phyloP scores from a whole-genome alignment of 257 asterid species.

The Handroanthus guayacan region DNA sequence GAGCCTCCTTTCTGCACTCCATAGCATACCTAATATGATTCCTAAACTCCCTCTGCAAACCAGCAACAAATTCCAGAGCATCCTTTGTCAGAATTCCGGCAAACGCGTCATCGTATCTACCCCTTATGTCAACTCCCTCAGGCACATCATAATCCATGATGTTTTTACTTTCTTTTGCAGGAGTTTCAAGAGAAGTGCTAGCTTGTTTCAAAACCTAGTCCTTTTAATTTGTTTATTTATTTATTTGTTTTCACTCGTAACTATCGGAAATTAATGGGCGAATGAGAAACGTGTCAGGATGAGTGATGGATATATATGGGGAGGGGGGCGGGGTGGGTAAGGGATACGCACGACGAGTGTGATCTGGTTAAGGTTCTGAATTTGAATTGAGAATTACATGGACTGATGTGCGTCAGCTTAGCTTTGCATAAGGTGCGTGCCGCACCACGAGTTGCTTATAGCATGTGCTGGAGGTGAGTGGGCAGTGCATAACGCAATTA shows the following conservation, averaged over 20 bases:
- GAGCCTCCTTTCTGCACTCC: conserved; percentile 78
- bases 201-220: conserved; percentile 66
- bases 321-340: background rate
- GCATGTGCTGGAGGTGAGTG: too few relatives aligned
- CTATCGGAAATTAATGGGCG: too few relatives aligned
- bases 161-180: conserved; percentile 35
- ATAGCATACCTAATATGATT: conserved; percentile 70
- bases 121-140: conserved; percentile 84
- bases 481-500: too few relatives aligned
- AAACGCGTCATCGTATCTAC: conserved; percentile 74
- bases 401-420: conserved; percentile 3
- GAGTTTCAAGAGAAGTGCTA: conserved; percentile 43
- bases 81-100: conserved; percentile 62
- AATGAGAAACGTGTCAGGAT: background rate
- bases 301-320: background rate
- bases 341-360: background rate
- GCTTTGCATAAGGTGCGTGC: background rate
- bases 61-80: conserved; percentile 77
- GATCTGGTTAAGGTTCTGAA: background rate
- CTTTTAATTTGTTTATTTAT: conserved; percentile 20
- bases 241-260: background rate
- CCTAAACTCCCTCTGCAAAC: conserved; percentile 76
- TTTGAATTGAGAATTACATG: background rate
- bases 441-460: background rate
- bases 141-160: conserved; percentile 69